Evolutionary conservation across 768 basidiomycete genomes (phyloP), one percentile per base, ranked within the genome.

Genomic region (Trametes sanguinea): DNA sequence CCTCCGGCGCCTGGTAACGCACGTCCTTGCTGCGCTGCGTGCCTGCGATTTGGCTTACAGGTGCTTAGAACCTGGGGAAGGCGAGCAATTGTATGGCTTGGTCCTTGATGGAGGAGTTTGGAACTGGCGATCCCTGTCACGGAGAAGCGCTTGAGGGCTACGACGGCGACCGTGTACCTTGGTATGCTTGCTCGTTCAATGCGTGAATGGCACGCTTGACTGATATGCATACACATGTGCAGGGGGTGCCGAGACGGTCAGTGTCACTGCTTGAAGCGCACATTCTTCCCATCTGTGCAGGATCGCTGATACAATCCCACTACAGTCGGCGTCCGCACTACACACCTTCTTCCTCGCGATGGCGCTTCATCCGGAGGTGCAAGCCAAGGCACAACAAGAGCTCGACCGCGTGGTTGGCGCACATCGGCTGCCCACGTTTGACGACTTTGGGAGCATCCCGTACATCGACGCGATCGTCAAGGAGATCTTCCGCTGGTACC

Each of bases 261-360:
- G 54, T 13, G 4, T 32, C 29, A 27, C 45, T 8, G 6, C 45
- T 37, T 37, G 35, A 6, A 37, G 35, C 5, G 5, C 35, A 37
- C 35, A n/a, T n/a, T n/a, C n/a, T n/a, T 10, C 6, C 35, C 35
- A 5, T 47, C 45, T 9, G 27, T 13, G 6, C 3, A 17, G 27
- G 4, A 6, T 17, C 45, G 29, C 47, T 48, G 9, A 48, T 13
- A 16, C 30, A 4, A 2, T 10, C 29, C 1, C 16, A 0, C 10
- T 16, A 14, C 56, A 82, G 85, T 86, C 80, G 1, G 75, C 86
- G 33, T 80, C 85, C 1, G 68, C 80, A 11, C 71, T 85, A 39
- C 76, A 77, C 22, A 81, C 85, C 22, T 85, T 90, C 71, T 70
- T 91, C 40, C 79, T 90, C 46, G 86, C 86, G 2, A 85, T 90